phyloP scores from a whole-genome alignment of 163 green algal genomes.

The Chlorella variabilis region DNA sequence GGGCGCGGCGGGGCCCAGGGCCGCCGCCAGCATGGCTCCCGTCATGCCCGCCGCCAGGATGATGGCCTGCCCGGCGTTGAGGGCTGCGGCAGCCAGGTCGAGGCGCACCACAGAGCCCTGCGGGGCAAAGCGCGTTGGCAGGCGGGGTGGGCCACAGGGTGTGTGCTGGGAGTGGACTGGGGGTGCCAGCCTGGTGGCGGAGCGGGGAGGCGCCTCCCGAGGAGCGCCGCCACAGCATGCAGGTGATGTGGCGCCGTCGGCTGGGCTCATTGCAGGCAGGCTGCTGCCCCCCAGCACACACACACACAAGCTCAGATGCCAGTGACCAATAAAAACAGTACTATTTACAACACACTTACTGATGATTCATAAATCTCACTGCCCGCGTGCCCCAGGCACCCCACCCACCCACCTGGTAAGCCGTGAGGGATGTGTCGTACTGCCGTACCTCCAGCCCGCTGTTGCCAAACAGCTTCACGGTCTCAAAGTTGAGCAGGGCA shows the following conservation, averaged over 20 bases:
- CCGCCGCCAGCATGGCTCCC: constrained; percentile 65
- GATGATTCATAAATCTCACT: no score
- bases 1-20: neutral
- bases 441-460: constrained; percentile 71
- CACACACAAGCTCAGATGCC: no score
- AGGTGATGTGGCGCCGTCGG: no score
- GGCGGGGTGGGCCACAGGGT: neutral
- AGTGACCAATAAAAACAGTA: no score
- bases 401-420: constrained; percentile 45
- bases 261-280: no score
- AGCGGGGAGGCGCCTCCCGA: no score
- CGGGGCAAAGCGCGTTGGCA: neutral
- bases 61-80: constrained; percentile 92
- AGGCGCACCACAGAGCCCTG: constrained; percentile 60
- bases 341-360: no score
- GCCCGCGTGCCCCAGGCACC: no score
- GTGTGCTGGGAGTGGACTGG: neutral
- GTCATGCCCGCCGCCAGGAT: constrained; percentile 80
- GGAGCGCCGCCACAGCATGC: no score
- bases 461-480: constrained; percentile 86
- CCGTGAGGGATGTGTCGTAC: constrained; percentile 43
- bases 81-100: constrained; percentile 75
- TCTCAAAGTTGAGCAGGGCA: constrained; percentile 87
- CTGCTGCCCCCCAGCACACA: no score
- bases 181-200: no score